Evolutionary conservation across 2,329 filamentous ascomycete genomes (phyloP).

Genomic region (Coniochaeta hoffmannii): DNA sequence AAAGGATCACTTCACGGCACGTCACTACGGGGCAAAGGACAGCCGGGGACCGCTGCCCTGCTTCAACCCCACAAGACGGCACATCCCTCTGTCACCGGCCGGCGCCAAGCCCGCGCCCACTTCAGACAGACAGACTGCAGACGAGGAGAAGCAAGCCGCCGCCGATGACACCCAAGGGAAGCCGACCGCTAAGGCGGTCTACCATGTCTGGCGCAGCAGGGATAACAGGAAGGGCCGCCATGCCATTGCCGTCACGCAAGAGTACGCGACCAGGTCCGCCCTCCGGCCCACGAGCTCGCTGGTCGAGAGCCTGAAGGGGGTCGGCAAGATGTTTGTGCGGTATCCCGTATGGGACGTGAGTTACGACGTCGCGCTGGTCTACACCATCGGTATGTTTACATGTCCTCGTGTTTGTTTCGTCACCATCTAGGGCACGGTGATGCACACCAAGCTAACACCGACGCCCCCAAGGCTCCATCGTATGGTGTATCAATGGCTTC

Average conservation of each 20-base stretch:
- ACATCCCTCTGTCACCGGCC: conserved; percentile 8
- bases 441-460: background rate
- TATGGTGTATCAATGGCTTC: conserved; percentile 55
- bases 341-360: conserved; percentile 35
- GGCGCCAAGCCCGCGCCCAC: background rate
- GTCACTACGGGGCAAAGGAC: background rate
- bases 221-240: conserved; percentile 36
- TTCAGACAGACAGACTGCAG: background rate
- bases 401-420: background rate
- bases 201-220: conserved; percentile 32
- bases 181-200: conserved; percentile 8
- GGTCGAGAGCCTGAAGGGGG: conserved; percentile 16
- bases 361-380: conserved; percentile 31
- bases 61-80: conserved; percentile 14
- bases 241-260: conserved; percentile 18
- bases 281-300: conserved; percentile 17
- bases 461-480: conserved; percentile 26
- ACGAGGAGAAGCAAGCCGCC: background rate
- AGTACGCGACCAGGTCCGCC: conserved; percentile 1
- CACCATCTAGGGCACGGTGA: background rate
- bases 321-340: conserved; percentile 26
- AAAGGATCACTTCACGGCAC: conserved; percentile 1
- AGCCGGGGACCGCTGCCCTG: conserved; percentile 7
- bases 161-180: background rate
- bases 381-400: conserved; percentile 26